These are phyloP conservation scores for Diaporthe citri DNA, from an alignment of 2,329 filamentous ascomycete species.

Conservation along the genomic window DNA sequence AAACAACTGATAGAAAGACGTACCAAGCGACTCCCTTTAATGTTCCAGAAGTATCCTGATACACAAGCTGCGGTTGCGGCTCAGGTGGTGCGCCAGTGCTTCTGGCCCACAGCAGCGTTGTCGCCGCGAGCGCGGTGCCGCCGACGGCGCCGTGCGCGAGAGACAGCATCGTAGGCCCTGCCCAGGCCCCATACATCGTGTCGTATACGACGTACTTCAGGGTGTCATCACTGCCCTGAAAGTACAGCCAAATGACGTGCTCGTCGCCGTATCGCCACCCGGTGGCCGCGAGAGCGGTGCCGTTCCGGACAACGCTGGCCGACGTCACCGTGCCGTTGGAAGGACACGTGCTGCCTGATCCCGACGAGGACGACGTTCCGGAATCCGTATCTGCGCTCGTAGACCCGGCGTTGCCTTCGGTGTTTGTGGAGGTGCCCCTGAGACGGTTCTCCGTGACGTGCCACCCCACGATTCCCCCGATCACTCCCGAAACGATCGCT, in stretches of 20 bases:
- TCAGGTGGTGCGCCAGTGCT: not conserved
- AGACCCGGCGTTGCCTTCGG: not conserved
- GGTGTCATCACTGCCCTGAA: not conserved
- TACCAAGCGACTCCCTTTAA: constrained; percentile 15
- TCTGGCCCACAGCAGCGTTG: constrained; percentile 13
- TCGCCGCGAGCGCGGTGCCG: constrained; percentile 14
- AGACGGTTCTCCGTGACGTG: constrained; percentile 5
- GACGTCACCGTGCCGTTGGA: not conserved
- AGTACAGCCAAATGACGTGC: constrained; percentile 22
- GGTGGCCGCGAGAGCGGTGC: constrained; percentile 13
- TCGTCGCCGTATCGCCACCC: constrained; percentile 19
- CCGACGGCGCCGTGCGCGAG: not conserved
- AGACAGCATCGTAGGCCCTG: constrained; percentile 4
- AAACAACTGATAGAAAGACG: not conserved
- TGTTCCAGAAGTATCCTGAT: not conserved
- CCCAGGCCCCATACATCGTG: constrained; percentile 5
- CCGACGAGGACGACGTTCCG: not conserved
- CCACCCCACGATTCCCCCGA: constrained; percentile 13
- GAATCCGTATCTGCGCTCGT: not conserved
- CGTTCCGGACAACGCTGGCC: constrained; percentile 10
- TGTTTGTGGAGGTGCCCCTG: not conserved
- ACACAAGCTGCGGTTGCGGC: constrained; percentile 10
- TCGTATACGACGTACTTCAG: constrained; percentile 3
- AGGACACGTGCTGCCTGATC: not conserved
- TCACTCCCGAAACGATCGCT: not conserved